These are phyloP conservation scores for Penicillium sclerotigenum DNA, from an alignment of 2,329 filamentous ascomycete genomes.

Conservation along the genomic window DNA sequence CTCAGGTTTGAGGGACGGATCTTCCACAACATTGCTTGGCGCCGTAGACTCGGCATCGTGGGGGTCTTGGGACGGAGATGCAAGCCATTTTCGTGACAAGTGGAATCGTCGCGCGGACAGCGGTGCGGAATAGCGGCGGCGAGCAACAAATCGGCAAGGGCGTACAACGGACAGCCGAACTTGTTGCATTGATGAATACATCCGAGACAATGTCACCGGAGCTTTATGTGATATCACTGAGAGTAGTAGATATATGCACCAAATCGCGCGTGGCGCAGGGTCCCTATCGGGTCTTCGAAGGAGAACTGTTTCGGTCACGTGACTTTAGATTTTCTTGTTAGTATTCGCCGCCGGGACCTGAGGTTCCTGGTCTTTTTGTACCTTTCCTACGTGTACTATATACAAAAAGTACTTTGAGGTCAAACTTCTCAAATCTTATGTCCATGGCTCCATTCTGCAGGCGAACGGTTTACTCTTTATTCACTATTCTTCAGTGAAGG, in stretches of 20 bases:
- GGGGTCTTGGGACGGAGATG: slow-evolving; percentile 30
- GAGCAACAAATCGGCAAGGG: slow-evolving; percentile 39
- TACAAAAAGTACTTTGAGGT: not conserved
- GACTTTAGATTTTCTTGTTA: not conserved
- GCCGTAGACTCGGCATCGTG: slow-evolving; percentile 22
- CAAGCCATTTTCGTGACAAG: slow-evolving; percentile 30
- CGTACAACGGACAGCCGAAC: slow-evolving; percentile 34
- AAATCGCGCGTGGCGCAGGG: slow-evolving; percentile 6
- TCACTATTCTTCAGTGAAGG: not conserved
- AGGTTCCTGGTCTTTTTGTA: not conserved
- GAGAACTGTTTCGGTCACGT: slow-evolving; percentile 20
- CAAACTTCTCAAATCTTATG: no score
- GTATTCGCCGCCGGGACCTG: not conserved
- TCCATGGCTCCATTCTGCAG: not conserved
- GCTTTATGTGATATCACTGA: slow-evolving; percentile 13
- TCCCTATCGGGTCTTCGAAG: slow-evolving; percentile 5
- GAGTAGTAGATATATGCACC: slow-evolving; percentile 10
- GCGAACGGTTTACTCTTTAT: not conserved
- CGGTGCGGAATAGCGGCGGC: slow-evolving; percentile 34
- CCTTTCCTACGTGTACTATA: not conserved
- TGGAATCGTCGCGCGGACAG: slow-evolving; percentile 33
- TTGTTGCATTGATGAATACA: slow-evolving; percentile 41
- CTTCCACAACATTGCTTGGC: slow-evolving; percentile 22
- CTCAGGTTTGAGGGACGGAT: slow-evolving; percentile 5
- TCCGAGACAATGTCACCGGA: slow-evolving; percentile 33